Conservation (phyloP, 345 rosid species). For the Streptanthus diversifolius region DNA sequence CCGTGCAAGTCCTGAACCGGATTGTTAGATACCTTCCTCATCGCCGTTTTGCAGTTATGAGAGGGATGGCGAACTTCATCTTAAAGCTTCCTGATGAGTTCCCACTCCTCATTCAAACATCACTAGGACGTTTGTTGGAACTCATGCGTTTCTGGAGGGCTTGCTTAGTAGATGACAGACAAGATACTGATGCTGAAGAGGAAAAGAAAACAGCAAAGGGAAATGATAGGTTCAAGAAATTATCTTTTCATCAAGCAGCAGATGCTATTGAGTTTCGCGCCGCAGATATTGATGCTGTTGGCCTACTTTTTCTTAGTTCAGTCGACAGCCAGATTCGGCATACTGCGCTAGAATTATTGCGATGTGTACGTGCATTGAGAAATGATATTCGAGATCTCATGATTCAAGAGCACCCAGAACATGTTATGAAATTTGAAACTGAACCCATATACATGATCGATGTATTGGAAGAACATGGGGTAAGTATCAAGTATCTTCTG, state of each 20-base stretch:
- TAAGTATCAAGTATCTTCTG: conserved; percentile 37
- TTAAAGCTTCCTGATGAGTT: conserved; percentile 93
- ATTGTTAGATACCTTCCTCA: conserved; percentile 84
- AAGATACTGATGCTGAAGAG: conserved; percentile 47
- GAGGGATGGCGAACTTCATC: conserved; percentile 96
- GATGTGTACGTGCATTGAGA: conserved; percentile 93
- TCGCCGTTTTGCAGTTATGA: conserved; percentile 97
- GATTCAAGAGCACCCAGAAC: conserved; percentile 54
- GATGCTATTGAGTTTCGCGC: conserved; percentile 83
- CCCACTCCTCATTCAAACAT: conserved; percentile 96
- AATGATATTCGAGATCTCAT: conserved; percentile 72
- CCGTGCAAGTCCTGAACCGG: conserved; percentile 91
- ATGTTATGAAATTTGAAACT: conserved; percentile 62
- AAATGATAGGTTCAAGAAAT: conserved; percentile 61
- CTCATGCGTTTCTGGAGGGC: conserved; percentile 99
- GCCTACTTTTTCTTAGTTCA: conserved; percentile 89
- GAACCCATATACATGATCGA: conserved; percentile 91
- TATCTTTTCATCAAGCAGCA: conserved; percentile 63
- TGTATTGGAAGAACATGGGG: conserved; percentile 99
- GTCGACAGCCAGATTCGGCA: conserved; percentile 97
- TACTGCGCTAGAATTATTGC: conserved; percentile 89
- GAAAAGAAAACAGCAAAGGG: conserved; percentile 46
- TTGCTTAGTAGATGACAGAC: conserved; percentile 72
- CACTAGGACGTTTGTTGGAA: conserved; percentile 85
- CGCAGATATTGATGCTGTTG: conserved; percentile 95